These are phyloP conservation scores for Trichoderma sp. DNA, from an alignment of 2,329 filamentous ascomycete species.

Conservation along the genomic window DNA sequence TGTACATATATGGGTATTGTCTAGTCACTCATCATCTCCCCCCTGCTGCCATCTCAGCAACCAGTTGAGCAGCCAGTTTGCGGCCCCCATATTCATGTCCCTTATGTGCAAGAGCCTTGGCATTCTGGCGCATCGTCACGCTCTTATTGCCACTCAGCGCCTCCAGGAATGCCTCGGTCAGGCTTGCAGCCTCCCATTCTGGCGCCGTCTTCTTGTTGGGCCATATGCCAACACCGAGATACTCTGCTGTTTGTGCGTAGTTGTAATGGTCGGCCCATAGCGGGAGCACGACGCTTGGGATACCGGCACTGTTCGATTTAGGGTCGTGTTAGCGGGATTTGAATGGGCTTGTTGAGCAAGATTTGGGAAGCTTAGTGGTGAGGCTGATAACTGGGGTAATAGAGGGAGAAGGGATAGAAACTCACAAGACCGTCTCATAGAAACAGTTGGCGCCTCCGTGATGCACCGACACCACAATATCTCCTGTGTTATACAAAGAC, in stretches of 20 bases:
- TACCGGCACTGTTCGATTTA: slow-evolving; percentile 34
- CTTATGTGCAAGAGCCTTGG: slow-evolving; percentile 21
- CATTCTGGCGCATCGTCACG: slow-evolving; percentile 22
- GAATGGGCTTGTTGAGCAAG: neutral
- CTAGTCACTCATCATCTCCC: neutral
- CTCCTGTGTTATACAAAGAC: slow-evolving; percentile 35
- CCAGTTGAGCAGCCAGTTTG: slow-evolving; percentile 4
- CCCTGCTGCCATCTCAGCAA: slow-evolving; percentile 12
- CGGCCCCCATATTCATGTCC: slow-evolving; percentile 17
- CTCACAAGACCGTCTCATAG: slow-evolving; percentile 32
- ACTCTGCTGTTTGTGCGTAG: slow-evolving; percentile 42
- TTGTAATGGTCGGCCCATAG: slow-evolving; percentile 47
- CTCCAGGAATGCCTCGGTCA: slow-evolving; percentile 29
- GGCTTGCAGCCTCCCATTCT: slow-evolving; percentile 25
- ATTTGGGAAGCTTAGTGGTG: neutral
- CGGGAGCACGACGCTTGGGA: slow-evolving; percentile 46
- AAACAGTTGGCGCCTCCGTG: slow-evolving; percentile 42
- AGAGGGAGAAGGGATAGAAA: neutral
- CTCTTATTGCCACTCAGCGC: slow-evolving; percentile 21
- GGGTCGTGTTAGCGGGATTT: neutral
- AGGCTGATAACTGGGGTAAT: neutral
- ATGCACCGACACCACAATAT: slow-evolving; percentile 36
- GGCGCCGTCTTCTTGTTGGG: slow-evolving; percentile 36
- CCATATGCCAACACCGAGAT: slow-evolving; percentile 41
- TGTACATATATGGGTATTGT: neutral